These are phyloP conservation scores for Castanospermum australe DNA, from an alignment of 306 rosid species.

Conservation along the genomic window DNA sequence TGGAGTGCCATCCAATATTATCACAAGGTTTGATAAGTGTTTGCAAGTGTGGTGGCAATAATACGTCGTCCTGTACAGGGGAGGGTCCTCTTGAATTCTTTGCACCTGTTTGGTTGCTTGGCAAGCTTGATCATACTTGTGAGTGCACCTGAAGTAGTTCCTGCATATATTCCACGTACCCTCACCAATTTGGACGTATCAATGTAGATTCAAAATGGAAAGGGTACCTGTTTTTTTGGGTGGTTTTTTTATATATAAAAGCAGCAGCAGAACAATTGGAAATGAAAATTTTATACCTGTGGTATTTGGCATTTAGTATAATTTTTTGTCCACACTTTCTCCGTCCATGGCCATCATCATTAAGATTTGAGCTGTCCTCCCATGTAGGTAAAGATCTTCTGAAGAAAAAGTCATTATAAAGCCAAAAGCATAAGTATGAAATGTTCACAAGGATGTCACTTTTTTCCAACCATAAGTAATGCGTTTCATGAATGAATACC, in stretches of 20 bases:
- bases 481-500: no score
- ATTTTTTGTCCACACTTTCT: conserved; percentile 61
- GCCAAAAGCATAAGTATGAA: no score
- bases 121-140: conserved; percentile 47
- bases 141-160: conserved; percentile 58
- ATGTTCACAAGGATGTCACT: no score
- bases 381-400: conserved; percentile 7
- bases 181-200: no score
- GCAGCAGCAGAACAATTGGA: background rate
- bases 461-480: no score
- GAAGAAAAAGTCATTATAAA: no score
- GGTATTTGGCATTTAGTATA: conserved; percentile 25
- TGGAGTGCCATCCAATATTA: conserved; percentile 16
- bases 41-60: conserved; percentile 36
- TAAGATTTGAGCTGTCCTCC: conserved; percentile 23
- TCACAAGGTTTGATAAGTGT: conserved; percentile 17
- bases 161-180: conserved; percentile 22
- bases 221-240: no score
- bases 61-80: conserved; percentile 32
- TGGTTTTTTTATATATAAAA: no score
- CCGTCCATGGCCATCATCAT: conserved; percentile 58
- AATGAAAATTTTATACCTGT: conserved; percentile 26
- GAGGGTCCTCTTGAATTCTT: conserved; percentile 35
- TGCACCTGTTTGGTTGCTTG: conserved; percentile 54
- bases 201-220: background rate